Evolutionary conservation across 1,139 yeast species (phyloP).

Genomic region (Pneumocystis oryctolagi): DNA sequence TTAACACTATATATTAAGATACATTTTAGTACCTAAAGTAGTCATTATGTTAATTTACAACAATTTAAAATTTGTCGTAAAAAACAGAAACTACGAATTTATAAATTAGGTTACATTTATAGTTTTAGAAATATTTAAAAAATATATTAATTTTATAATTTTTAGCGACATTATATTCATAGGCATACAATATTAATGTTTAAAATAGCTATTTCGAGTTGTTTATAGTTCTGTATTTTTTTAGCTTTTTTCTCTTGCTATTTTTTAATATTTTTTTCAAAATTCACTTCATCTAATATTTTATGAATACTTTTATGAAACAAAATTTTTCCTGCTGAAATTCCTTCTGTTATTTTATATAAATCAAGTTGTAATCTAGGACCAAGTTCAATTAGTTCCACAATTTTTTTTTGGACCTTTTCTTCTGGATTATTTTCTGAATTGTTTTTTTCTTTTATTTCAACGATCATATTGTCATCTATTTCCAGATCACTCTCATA

Average conservation of each 20-base stretch:
- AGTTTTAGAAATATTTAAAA: background rate
- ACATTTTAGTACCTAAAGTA: background rate
- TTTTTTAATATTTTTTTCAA: conserved; percentile 12
- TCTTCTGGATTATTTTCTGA: conserved; percentile 72
- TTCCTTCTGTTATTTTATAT: conserved; percentile 83
- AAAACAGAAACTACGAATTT: background rate
- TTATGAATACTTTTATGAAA: conserved; percentile 41
- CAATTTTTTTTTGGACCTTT: conserved; percentile 58
- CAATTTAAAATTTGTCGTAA: background rate
- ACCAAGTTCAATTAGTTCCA: conserved; percentile 83
- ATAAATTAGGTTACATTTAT: background rate
- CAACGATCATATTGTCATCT: conserved; percentile 76
- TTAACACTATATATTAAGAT: background rate
- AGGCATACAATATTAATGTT: background rate
- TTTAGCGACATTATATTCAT: background rate
- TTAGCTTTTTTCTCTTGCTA: conserved; percentile 8
- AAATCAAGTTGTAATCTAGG: conserved; percentile 70
- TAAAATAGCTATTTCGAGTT: conserved; percentile 1
- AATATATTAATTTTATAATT: background rate
- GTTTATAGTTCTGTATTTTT: conserved; percentile 10
- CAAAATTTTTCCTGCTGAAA: conserved; percentile 71
- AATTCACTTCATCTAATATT: conserved; percentile 9
- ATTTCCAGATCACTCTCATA: conserved; percentile 86
- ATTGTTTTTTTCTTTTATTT: conserved; percentile 38
- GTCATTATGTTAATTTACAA: background rate